phyloP scores from a whole-genome alignment of 164 flowering plant species.

The Chimonanthus salicifolius region DNA sequence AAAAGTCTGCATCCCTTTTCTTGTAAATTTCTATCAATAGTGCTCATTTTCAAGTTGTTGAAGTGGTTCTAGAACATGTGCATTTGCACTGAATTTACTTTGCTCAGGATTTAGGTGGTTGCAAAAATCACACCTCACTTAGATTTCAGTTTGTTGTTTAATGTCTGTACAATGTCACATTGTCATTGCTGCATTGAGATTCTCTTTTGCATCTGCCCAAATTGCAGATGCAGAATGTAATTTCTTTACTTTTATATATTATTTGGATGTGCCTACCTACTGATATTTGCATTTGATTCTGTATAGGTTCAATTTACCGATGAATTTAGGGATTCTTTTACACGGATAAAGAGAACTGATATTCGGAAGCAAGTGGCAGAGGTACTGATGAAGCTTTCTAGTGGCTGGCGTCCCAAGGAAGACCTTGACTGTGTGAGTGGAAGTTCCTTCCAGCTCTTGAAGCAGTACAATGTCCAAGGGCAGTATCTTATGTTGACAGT shows the following conservation, averaged over 20 bases:
- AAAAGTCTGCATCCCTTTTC: too few relatives aligned
- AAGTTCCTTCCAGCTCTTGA: slow-evolving; percentile 20
- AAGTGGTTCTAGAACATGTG: too few relatives aligned
- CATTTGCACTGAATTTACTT: too few relatives aligned
- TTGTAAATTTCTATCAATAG: too few relatives aligned
- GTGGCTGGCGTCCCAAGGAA: slow-evolving; percentile 31
- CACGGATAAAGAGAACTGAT: neutral
- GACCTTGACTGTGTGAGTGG: slow-evolving; percentile 2
- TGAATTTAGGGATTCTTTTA: slow-evolving; percentile 22
- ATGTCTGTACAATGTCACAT: too few relatives aligned
- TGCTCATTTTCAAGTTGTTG: too few relatives aligned
- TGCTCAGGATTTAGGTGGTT: too few relatives aligned
- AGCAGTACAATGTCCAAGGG: slow-evolving; percentile 22
- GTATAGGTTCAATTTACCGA: slow-evolving; percentile 26
- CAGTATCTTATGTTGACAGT: slow-evolving; percentile 30
- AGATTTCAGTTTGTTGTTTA: too few relatives aligned
- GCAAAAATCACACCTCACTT: too few relatives aligned
- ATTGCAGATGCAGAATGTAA: too few relatives aligned
- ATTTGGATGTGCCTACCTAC: neutral
- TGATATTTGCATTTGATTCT: neutral
- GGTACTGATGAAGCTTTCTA: slow-evolving; percentile 27
- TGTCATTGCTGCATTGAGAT: too few relatives aligned
- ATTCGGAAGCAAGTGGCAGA: slow-evolving; percentile 13
- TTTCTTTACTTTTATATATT: neutral
- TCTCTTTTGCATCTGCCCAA: too few relatives aligned